These are phyloP conservation scores for Parachaetomium inaequale DNA, from an alignment of 495 filamentous ascomycete species.

Conservation along the genomic window DNA sequence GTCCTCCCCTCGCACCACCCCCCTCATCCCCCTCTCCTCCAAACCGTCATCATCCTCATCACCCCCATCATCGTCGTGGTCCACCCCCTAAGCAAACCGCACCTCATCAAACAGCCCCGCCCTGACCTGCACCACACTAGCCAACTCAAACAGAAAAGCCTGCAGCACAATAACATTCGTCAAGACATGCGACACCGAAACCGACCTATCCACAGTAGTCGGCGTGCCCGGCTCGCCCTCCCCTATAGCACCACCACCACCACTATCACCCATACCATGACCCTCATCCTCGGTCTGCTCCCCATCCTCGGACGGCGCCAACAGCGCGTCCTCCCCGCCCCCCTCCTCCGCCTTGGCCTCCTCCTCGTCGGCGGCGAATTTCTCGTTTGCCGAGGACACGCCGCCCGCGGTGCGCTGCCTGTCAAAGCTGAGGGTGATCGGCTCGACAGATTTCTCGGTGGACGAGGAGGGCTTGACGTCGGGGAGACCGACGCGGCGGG, in stretches of 20 bases:
- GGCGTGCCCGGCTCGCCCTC: slow-evolving; percentile 1
- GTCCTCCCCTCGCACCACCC: not conserved
- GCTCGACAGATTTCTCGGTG: slow-evolving; percentile 23
- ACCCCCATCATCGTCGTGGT: not conserved
- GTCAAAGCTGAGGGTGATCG: slow-evolving; percentile 40
- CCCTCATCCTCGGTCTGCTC: slow-evolving; percentile 28
- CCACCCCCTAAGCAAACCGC: slow-evolving; percentile 50
- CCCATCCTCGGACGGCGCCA: slow-evolving; percentile 39
- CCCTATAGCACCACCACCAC: slow-evolving; percentile 22
- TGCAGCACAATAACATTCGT: slow-evolving; percentile 74
- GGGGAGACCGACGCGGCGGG: slow-evolving; percentile 44
- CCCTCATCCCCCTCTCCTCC: not conserved
- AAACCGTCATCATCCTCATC: not conserved
- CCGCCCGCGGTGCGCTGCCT: slow-evolving; percentile 26
- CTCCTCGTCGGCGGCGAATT: slow-evolving; percentile 21
- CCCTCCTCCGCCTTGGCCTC: slow-evolving; percentile 25
- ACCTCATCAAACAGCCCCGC: slow-evolving; percentile 86
- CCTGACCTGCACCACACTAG: slow-evolving; percentile 80
- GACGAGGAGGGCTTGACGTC: slow-evolving; percentile 5
- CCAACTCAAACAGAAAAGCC: slow-evolving; percentile 86
- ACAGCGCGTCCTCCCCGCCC: slow-evolving; percentile 30
- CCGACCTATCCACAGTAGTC: slow-evolving; percentile 38
- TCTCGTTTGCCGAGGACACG: slow-evolving; percentile 24
- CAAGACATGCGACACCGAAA: slow-evolving; percentile 80
- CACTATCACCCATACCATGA: not conserved